These are phyloP conservation scores for Puccinia hordei DNA, from an alignment of 1,284 basidiomycete genomes.

Conservation along the genomic window DNA sequence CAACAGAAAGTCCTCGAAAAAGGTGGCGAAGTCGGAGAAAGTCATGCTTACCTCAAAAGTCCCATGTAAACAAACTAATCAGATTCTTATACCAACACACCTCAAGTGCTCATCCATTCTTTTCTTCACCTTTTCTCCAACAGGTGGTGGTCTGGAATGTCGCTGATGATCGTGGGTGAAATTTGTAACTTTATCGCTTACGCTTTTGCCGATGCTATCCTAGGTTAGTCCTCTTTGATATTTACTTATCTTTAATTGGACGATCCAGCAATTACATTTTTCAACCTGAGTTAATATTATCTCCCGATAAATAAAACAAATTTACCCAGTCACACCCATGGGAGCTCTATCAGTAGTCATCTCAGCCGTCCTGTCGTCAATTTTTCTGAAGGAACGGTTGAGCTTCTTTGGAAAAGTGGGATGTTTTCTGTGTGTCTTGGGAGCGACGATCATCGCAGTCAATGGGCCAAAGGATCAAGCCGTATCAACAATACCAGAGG, in stretches of 20 bases:
- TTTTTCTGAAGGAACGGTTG: constrained; percentile 89
- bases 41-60: constrained; percentile 61
- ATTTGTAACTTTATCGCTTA: constrained; percentile 83
- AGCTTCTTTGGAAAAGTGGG: constrained; percentile 78
- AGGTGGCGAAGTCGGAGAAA: constrained; percentile 49
- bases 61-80: constrained; percentile 27
- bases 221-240: constrained; percentile 57
- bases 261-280: too few species aligned
- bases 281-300: constrained; percentile 33
- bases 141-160: constrained; percentile 62
- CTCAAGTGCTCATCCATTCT: neutral
- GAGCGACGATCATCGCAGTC: constrained; percentile 77
- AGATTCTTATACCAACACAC: constrained; percentile 20
- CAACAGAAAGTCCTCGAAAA: constrained; percentile 61
- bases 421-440: constrained; percentile 81
- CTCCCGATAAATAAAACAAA: constrained; percentile 53
- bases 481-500: constrained; percentile 71
- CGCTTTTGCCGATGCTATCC: constrained; percentile 68
- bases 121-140: neutral
- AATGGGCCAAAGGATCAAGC: constrained; percentile 79
- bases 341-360: constrained; percentile 95
- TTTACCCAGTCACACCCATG: constrained; percentile 76
- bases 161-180: constrained; percentile 64
- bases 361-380: constrained; percentile 86
- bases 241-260: too few species aligned